Percentiles rank a stretch among this genome's conserved stretches.
These are phyloP conservation scores for Cyclocybe aegerita DNA, from an alignment of 768 basidiomycete genomes.

Conservation along the genomic window DNA sequence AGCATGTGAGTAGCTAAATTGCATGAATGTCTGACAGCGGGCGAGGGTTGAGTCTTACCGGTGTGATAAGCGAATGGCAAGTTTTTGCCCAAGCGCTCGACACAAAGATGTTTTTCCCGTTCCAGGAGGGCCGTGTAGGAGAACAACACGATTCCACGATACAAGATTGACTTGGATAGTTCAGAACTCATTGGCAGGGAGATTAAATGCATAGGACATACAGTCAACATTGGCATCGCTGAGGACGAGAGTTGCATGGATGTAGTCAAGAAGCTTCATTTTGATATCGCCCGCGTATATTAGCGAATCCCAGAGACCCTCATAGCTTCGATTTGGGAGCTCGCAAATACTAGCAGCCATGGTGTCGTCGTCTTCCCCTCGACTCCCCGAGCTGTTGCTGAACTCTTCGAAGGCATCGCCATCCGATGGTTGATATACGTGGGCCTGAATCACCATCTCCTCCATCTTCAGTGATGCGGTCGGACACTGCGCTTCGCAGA, in stretches of 20 bases:
- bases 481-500: slow-evolving; percentile 71
- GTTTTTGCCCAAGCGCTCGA: slow-evolving; percentile 91
- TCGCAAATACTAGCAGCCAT: slow-evolving; percentile 91
- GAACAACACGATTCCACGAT: slow-evolving; percentile 92
- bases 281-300: slow-evolving; percentile 88
- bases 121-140: slow-evolving; percentile 95
- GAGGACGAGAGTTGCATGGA: slow-evolving; percentile 91
- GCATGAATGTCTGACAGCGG: not conserved
- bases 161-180: slow-evolving; percentile 74
- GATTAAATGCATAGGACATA: slow-evolving; percentile 34
- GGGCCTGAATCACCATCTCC: slow-evolving; percentile 70
- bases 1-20: slow-evolving; percentile 73
- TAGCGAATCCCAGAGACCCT: slow-evolving; percentile 91
- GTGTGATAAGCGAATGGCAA: slow-evolving; percentile 86
- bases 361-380: slow-evolving; percentile 70
- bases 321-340: slow-evolving; percentile 79
- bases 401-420: slow-evolving; percentile 74
- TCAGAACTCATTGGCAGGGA: slow-evolving; percentile 3
- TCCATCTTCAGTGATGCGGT: slow-evolving; percentile 50
- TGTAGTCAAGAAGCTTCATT: slow-evolving; percentile 85
- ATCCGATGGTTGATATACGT: slow-evolving; percentile 84
- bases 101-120: slow-evolving; percentile 97
- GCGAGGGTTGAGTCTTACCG: slow-evolving; percentile 44
- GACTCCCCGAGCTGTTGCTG: slow-evolving; percentile 48
- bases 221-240: slow-evolving; percentile 87